Evolutionary conservation across 495 filamentous ascomycete species (phyloP), one percentile per base, ranked within the genome.

Genomic region (Copromyces sp.): DNA sequence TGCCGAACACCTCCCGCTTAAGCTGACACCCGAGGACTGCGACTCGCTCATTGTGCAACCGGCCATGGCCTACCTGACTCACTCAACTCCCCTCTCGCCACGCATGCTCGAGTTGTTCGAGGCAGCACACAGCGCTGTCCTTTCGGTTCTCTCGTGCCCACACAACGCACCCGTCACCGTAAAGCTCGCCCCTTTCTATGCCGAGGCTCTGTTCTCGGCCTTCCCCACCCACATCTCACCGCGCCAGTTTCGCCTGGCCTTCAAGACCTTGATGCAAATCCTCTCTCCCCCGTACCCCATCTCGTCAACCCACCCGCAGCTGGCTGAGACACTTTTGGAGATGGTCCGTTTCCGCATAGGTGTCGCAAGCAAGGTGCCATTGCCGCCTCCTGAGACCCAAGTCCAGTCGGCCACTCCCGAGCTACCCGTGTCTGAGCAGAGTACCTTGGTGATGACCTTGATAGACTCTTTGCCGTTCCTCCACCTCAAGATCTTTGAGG

Each of bases 191-290:
- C 94, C 94, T 3, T 93, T 93, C 79, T 98, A 99, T 80, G 87
- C 95, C 72, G 91, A 95, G 70, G 89, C 89, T 35, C 86, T 97
- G 0, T 94, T 98, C 81, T 85, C 88, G 78, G 87, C 92, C 9
- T 99, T 98, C 81, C 96, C 95, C 3, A 75, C 84, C 7, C 92
- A 92, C 74, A 89, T 99, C 17, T 95, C 93, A 2, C 87, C 91
- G 4, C 88, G 94, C 8, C 95, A 99, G 83, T 98, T 99, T 83
- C 89, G 95, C 44, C 87, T 98, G 17, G 95, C 95, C 32, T 94
- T 97, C 86, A 94, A 92, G 79, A 95, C 93, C 9, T 84, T 98
- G 69, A 88, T 98, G 75, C 90, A 91, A 76, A 90, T 98, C 70
- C 88, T 93, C n/a, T 89, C 92, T 3, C 94, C 94, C 29, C 94